Evolutionary conservation across 352 stramenopile genomes (phyloP).

Genomic region (Phytophthora syringae): DNA sequence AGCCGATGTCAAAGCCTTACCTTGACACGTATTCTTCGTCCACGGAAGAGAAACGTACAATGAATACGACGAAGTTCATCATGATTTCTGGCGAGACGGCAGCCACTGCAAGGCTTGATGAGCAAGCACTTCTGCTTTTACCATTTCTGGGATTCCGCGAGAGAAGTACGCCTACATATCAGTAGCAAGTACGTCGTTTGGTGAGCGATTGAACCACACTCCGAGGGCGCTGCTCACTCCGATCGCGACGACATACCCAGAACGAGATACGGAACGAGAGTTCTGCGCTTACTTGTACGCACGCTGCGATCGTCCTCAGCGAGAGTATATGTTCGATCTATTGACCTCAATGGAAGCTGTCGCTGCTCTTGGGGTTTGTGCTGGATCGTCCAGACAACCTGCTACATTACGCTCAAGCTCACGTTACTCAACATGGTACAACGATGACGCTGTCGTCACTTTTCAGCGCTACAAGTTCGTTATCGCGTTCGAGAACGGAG

Average conservation of each 20-base stretch:
- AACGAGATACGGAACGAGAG: neutral
- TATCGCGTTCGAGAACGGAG: constrained; percentile 67
- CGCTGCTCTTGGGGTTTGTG: constrained; percentile 53
- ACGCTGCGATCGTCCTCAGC: constrained; percentile 52
- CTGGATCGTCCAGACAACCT: constrained; percentile 18
- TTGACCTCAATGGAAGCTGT: constrained; percentile 53
- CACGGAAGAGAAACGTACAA: neutral
- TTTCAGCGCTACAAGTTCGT: constrained; percentile 49
- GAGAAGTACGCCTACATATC: constrained; percentile 31
- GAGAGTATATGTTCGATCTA: constrained; percentile 62
- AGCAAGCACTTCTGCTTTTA: constrained; percentile 41
- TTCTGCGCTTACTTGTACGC: constrained; percentile 67
- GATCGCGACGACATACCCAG: neutral
- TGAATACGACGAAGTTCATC: constrained; percentile 10
- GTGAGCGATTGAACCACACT: constrained; percentile 32
- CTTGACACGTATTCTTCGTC: neutral
- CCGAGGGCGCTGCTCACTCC: constrained; percentile 37
- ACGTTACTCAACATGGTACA: constrained; percentile 32
- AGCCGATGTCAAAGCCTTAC: constrained; percentile 12
- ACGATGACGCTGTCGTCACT: constrained; percentile 41
- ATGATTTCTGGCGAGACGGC: constrained; percentile 45
- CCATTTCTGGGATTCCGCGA: constrained; percentile 18
- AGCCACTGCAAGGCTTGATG: constrained; percentile 29
- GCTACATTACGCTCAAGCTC: constrained; percentile 4
- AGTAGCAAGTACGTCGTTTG: constrained; percentile 53